These are phyloP conservation scores for Ustulina deusta DNA, from an alignment of 2,329 filamentous ascomycete species.

Conservation along the genomic window DNA sequence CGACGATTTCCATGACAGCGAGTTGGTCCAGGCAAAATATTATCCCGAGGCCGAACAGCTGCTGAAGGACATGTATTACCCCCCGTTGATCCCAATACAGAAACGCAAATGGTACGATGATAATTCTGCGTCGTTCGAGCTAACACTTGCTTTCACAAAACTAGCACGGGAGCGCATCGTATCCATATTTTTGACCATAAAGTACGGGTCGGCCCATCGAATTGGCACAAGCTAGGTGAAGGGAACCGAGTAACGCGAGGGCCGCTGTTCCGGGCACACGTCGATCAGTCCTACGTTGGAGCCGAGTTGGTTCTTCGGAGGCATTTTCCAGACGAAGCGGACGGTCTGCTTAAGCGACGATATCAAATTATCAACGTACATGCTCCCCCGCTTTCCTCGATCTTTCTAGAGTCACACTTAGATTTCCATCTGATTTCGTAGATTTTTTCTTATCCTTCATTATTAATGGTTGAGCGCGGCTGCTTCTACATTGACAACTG, in stretches of 20 bases:
- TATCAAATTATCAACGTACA: slow-evolving; percentile 49
- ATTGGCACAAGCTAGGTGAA: slow-evolving; percentile 76
- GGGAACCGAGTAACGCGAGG: slow-evolving; percentile 62
- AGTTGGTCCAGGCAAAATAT: slow-evolving; percentile 71
- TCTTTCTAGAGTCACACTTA: slow-evolving; percentile 7
- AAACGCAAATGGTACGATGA: background rate
- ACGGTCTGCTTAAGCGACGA: slow-evolving; percentile 52
- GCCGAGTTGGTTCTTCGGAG: slow-evolving; percentile 52
- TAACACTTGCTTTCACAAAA: slow-evolving; percentile 6
- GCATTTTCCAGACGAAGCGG: slow-evolving; percentile 51
- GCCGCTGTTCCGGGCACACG: slow-evolving; percentile 48
- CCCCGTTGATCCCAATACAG: slow-evolving; percentile 51
- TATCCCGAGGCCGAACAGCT: slow-evolving; percentile 79
- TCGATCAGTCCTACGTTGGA: slow-evolving; percentile 58
- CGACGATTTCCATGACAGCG: slow-evolving; percentile 62
- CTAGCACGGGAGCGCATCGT: slow-evolving; percentile 69
- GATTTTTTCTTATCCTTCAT: background rate
- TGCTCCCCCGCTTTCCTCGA: background rate
- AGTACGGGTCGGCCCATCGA: slow-evolving; percentile 64
- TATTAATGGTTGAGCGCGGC: background rate
- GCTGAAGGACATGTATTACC: slow-evolving; percentile 64
- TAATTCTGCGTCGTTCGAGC: background rate
- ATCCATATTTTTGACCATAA: slow-evolving; percentile 80
- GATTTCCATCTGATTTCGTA: background rate
- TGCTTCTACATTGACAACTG: slow-evolving; percentile 11